These are phyloP conservation scores for Chalciporus sp. DNA, from an alignment of 1,284 basidiomycete genomes.

Conservation along the genomic window DNA sequence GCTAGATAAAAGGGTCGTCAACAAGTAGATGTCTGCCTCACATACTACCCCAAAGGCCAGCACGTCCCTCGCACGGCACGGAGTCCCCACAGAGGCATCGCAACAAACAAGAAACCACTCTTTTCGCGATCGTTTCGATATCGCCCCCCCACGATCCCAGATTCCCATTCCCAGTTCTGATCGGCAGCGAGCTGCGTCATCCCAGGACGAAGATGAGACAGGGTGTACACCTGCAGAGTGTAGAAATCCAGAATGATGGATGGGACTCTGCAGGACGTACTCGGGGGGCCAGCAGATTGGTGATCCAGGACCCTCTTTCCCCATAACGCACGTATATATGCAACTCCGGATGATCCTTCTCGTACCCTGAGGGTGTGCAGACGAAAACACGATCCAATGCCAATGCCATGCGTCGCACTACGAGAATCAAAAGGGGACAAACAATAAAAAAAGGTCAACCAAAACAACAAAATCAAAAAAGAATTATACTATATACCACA, in stretches of 20 bases:
- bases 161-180: conserved; percentile 13
- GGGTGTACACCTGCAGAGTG: conserved; percentile 38
- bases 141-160: conserved; percentile 25
- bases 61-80: conserved; percentile 67
- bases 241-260: background rate
- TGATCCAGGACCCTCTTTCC: background rate
- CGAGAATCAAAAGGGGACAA: background rate
- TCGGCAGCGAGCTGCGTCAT: conserved; percentile 12
- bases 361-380: no score
- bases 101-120: conserved; percentile 42
- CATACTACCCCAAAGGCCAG: conserved; percentile 70
- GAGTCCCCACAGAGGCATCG: conserved; percentile 71
- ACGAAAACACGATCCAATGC: background rate
- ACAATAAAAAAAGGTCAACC: conserved; percentile 1
- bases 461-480: background rate
- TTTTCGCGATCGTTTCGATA: conserved; percentile 27
- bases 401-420: background rate
- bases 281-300: background rate
- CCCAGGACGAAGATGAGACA: conserved; percentile 1
- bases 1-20: no score
- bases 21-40: conserved; percentile 56
- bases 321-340: no score
- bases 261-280: conserved; percentile 10
- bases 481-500: conserved; percentile 16
- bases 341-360: no score